Percentiles rank a stretch among this genome's conserved stretches.
These are phyloP conservation scores for Solanum boliviense DNA, from an alignment of 257 asterid species.

Conservation along the genomic window DNA sequence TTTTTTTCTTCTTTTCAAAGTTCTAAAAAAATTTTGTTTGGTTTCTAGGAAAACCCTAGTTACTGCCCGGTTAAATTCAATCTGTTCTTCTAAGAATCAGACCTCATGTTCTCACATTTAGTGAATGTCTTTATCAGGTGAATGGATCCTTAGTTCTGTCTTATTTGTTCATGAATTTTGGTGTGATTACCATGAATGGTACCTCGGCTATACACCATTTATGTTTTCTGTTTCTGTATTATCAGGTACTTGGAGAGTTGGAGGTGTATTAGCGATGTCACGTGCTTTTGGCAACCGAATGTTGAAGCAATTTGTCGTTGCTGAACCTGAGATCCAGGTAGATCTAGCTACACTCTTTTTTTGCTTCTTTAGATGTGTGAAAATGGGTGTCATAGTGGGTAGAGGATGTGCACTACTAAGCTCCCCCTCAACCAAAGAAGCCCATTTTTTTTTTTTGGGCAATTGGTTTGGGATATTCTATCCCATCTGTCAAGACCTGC, in stretches of 20 bases:
- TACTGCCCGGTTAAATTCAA: not conserved
- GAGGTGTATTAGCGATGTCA: conserved; percentile 98
- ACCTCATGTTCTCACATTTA: not conserved
- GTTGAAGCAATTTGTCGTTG: conserved; percentile 92
- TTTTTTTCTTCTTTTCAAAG: not conserved
- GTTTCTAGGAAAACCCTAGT: not conserved
- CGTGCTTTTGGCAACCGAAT: conserved; percentile 99
- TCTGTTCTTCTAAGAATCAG: not conserved
- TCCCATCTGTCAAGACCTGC: not conserved
- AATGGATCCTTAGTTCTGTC: not conserved
- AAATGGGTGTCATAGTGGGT: not conserved
- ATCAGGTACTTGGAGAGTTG: conserved; percentile 99
- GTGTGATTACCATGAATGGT: not conserved
- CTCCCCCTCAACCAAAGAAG: not conserved
- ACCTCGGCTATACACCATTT: not conserved
- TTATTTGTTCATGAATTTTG: not conserved
- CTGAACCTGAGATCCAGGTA: conserved; percentile 99
- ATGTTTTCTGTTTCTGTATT: not conserved
- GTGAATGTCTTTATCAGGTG: not conserved
- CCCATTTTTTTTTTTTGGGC: not conserved
- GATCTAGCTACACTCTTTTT: not conserved
- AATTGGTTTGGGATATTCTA: not conserved
- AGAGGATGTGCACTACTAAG: not conserved
- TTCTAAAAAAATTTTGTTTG: not conserved
- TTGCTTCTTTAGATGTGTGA: not conserved